phyloP scores from a whole-genome alignment of 768 basidiomycete genomes.

The Mycena floridula region DNA sequence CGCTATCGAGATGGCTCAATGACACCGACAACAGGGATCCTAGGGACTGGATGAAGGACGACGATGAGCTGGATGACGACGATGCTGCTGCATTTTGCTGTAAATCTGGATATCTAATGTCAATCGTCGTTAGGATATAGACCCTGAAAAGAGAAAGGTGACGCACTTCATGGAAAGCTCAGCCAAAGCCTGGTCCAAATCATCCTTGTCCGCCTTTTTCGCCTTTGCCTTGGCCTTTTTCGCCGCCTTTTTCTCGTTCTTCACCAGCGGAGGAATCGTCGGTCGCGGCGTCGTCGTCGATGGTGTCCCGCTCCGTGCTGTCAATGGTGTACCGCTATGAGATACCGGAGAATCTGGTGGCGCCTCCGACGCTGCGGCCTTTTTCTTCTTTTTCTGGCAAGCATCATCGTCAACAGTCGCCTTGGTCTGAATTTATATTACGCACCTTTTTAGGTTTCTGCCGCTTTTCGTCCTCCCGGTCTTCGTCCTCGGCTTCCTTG shows the following conservation, averaged over 20 bases:
- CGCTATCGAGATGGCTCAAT: constrained; percentile 73
- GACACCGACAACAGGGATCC: constrained; percentile 72
- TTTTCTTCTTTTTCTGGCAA: constrained; percentile 34
- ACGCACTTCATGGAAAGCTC: constrained; percentile 76
- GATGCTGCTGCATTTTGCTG: constrained; percentile 23
- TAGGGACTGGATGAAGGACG: constrained; percentile 27
- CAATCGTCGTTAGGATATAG: not conserved
- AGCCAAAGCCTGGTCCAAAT: constrained; percentile 78
- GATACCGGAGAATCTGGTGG: constrained; percentile 1
- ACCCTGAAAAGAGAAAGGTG: not conserved
- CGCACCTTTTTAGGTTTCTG: constrained; percentile 9
- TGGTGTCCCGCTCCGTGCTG: constrained; percentile 7
- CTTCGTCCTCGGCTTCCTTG: constrained; percentile 30
- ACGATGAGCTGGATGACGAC: constrained; percentile 13
- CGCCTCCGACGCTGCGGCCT: constrained; percentile 13
- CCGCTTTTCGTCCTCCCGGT: constrained; percentile 34
- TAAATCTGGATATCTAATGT: constrained; percentile 45
- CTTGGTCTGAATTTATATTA: no score
- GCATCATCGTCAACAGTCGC: not conserved
- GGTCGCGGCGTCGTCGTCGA: constrained; percentile 2
- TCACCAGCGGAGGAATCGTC: constrained; percentile 12
- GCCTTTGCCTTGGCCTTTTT: constrained; percentile 65
- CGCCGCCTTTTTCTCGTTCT: constrained; percentile 49
- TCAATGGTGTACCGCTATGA: not conserved
- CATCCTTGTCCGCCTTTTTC: constrained; percentile 65